phyloP scores from a whole-genome alignment of 257 asterid species.

The Mitragyna speciosa region DNA sequence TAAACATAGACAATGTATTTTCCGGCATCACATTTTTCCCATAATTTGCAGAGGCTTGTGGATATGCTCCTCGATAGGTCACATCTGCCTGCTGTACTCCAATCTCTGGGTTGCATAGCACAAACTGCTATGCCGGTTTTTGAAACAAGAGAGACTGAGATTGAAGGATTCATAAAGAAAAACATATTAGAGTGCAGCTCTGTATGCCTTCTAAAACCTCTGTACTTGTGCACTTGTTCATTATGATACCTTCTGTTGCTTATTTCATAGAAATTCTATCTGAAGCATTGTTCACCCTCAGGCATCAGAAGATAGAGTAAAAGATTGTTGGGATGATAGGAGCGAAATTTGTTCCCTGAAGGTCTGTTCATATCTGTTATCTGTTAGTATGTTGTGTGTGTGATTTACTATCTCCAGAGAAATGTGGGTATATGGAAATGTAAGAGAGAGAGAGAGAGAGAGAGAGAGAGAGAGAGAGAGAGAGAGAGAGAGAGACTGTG shows the following conservation, averaged over 20 bases:
- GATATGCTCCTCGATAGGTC: slow-evolving; percentile 92
- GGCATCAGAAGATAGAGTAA: slow-evolving; percentile 53
- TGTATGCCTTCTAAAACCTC: slow-evolving; percentile 47
- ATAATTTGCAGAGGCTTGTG: slow-evolving; percentile 74
- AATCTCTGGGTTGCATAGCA: slow-evolving; percentile 98
- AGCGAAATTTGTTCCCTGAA: slow-evolving; percentile 87
- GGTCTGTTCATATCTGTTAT: slow-evolving; percentile 36
- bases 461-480: not conserved
- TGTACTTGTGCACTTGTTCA: slow-evolving; percentile 1
- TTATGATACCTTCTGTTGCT: not conserved
- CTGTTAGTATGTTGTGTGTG: not conserved
- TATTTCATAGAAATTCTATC: slow-evolving; percentile 6
- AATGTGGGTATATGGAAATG: not conserved
- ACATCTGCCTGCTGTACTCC: slow-evolving; percentile 91
- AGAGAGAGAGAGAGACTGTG: not conserved
- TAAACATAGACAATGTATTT: slow-evolving; percentile 14
- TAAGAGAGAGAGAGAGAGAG: not conserved
- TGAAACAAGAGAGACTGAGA: slow-evolving; percentile 91
- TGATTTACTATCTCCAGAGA: not conserved
- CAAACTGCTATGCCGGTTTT: slow-evolving; percentile 98
- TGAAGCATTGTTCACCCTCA: slow-evolving; percentile 38
- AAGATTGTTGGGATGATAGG: slow-evolving; percentile 80
- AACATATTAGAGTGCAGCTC: slow-evolving; percentile 67
- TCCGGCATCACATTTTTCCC: slow-evolving; percentile 11
- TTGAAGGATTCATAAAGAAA: slow-evolving; percentile 74